phyloP scores from a whole-genome alignment of 495 filamentous ascomycete genomes.

The Daldinia grandis region DNA sequence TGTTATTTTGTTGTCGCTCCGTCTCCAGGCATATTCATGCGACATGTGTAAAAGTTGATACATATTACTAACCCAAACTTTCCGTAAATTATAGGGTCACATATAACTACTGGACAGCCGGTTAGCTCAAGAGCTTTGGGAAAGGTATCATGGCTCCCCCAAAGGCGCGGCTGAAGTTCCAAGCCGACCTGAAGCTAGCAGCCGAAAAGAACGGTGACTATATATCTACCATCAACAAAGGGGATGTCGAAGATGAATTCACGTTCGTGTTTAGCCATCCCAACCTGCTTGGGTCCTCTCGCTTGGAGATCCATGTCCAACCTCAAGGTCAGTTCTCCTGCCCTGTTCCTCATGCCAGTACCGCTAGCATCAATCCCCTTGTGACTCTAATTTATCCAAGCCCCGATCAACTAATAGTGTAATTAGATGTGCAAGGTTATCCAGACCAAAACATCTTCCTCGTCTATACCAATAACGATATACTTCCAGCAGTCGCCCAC shows the following conservation, averaged over 20 bases:
- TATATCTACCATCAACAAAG: conserved; percentile 56
- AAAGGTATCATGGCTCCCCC: conserved; percentile 9
- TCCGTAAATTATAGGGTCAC: neutral
- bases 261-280: conserved; percentile 60
- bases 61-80: neutral
- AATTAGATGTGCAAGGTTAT: conserved; percentile 44
- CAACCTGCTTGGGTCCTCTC: conserved; percentile 19
- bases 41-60: neutral
- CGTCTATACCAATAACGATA: conserved; percentile 50
- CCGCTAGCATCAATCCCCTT: neutral
- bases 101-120: neutral
- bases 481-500: conserved; percentile 38
- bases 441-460: conserved; percentile 45
- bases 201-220: conserved; percentile 13
- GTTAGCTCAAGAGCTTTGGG: neutral
- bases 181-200: conserved; percentile 35
- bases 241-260: conserved; percentile 70
- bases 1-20: neutral
- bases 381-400: neutral
- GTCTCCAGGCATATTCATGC: neutral
- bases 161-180: conserved; percentile 20
- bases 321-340: conserved; percentile 59
- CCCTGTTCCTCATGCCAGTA: neutral
- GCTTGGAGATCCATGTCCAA: conserved; percentile 61
- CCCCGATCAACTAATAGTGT: conserved; percentile 3